Percentiles rank a stretch among this genome's conserved stretches.
Conservation (phyloP, 2,329 filamentous ascomycete genomes). For the Aureobasidium vineae region DNA sequence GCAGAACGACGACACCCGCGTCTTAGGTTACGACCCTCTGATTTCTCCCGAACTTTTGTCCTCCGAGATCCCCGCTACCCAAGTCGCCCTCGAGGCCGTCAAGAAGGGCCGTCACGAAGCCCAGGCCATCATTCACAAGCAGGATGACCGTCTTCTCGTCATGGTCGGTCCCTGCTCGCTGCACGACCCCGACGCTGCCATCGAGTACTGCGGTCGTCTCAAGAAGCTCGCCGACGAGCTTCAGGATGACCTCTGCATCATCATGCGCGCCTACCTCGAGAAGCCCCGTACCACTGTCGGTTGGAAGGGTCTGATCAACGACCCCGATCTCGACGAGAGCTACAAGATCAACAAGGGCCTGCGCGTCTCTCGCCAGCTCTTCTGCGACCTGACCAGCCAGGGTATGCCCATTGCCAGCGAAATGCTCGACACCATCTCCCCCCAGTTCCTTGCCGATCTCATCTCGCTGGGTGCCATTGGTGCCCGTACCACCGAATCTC, state of each 20-base stretch:
- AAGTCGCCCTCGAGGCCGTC: constrained; percentile 63
- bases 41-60: constrained; percentile 85
- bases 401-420: constrained; percentile 96
- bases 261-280: constrained; percentile 99
- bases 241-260: constrained; percentile 77
- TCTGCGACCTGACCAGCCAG: constrained; percentile 78
- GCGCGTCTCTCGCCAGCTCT: constrained; percentile 86
- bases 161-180: constrained; percentile 96
- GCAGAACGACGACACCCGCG: constrained; percentile 39
- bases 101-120: constrained; percentile 67
- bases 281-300: constrained; percentile 97
- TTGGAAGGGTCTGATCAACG: constrained; percentile 99
- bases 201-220: constrained; percentile 83
- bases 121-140: constrained; percentile 72
- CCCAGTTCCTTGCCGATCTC: constrained; percentile 94
- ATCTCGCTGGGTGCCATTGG: constrained; percentile 95
- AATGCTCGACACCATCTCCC: constrained; percentile 98
- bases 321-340: constrained; percentile 94
- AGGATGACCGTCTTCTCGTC: constrained; percentile 84
- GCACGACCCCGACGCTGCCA: constrained; percentile 83
- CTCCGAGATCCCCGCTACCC: constrained; percentile 72
- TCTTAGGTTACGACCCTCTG: constrained; percentile 89
- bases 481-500: constrained; percentile 92
- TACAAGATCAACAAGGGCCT: constrained; percentile 99
- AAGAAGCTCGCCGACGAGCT: constrained; percentile 76